Percentiles rank a stretch among this genome's conserved stretches.
Conservation (phyloP, 1,284 basidiomycete genomes). For the Sanghuangporus weigelae region DNA sequence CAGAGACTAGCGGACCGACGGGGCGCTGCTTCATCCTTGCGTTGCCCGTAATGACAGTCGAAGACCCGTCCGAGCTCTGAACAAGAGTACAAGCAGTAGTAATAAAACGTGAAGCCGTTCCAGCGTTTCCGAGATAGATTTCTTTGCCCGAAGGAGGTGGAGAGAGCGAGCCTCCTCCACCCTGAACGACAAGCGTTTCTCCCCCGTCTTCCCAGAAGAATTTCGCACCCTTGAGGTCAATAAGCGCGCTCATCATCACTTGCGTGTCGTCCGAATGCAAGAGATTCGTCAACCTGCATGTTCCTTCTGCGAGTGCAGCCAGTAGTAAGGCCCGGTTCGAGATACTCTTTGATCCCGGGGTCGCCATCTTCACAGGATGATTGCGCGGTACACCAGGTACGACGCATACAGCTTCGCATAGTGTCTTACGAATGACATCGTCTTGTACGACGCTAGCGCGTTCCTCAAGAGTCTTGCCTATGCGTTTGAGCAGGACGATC, state of each 20-base stretch:
- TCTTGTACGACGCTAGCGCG: slow-evolving; percentile 87
- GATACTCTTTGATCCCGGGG: slow-evolving; percentile 95
- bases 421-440: slow-evolving; percentile 72
- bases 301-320: slow-evolving; percentile 87
- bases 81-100: slow-evolving; percentile 93
- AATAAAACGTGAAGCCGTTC: slow-evolving; percentile 96
- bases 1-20: slow-evolving; percentile 94
- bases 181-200: slow-evolving; percentile 90
- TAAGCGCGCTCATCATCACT: slow-evolving; percentile 96
- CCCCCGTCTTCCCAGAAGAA: slow-evolving; percentile 92
- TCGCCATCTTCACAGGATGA: slow-evolving; percentile 78
- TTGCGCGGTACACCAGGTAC: slow-evolving; percentile 62
- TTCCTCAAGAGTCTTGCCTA: slow-evolving; percentile 90
- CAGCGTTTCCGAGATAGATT: slow-evolving; percentile 95
- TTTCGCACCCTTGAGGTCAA: slow-evolving; percentile 84
- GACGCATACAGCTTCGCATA: slow-evolving; percentile 75
- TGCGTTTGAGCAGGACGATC: slow-evolving; percentile 86
- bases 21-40: slow-evolving; percentile 97
- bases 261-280: slow-evolving; percentile 98
- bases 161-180: slow-evolving; percentile 78
- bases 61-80: slow-evolving; percentile 35
- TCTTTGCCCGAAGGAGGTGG: slow-evolving; percentile 79
- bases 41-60: slow-evolving; percentile 91
- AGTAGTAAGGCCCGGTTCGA: slow-evolving; percentile 94
- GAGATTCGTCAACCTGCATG: slow-evolving; percentile 85